Base-by-base conservation (phyloP, 768 basidiomycete genomes). In the Leccinellum luteum region DNA sequence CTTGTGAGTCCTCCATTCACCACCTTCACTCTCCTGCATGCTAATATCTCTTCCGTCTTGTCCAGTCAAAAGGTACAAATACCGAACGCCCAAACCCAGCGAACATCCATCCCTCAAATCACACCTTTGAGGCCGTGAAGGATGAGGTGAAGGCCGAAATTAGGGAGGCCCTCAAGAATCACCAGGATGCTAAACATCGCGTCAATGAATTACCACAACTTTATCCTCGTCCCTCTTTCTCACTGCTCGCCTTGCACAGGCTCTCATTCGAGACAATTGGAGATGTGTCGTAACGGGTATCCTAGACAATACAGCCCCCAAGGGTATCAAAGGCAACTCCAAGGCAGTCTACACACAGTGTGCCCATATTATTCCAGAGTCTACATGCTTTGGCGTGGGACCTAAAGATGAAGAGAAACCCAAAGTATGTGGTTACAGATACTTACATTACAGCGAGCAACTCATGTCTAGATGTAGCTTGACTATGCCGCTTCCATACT, bases 201-300 rank as follows among this genome's bases (percentile, higher is more conserved):
- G 60, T 63, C 15, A 41, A 52, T 55, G 28, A 31, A 55, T n/a
- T 27, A 32, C 4, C 6, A 13, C 23, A 38, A 27, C 49, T 30
- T 25, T 51, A 44, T 53, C 12, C 27, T 49, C 17, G 6, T 8
- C 14, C 27, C 13, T n/a, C 38, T 41, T 45, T 52, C 48, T 55
- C 34, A 47, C 17, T 35, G 34, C n/a, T 35, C 14, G 2, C 44
- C 30, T 60, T 51, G 12, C 30, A 53, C 21, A 75, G 75, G 74
- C 77, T 48, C 64, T 76, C 19, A 53, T 70, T 44, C 72, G 76
- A 30, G 76, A 78, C 56, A 66, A 63, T 5, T 74, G 58, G 62
- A 69, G 64, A 48, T 78, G 76, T 55, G 60, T 74, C 10, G 57
- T 76, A 7, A 69, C 71, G 13, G 70, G 68, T 49, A 21, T 31